Evolutionary conservation across 768 basidiomycete genomes (phyloP), one percentile per base, ranked within the genome.

Genomic region (Mycena chlorophos): DNA sequence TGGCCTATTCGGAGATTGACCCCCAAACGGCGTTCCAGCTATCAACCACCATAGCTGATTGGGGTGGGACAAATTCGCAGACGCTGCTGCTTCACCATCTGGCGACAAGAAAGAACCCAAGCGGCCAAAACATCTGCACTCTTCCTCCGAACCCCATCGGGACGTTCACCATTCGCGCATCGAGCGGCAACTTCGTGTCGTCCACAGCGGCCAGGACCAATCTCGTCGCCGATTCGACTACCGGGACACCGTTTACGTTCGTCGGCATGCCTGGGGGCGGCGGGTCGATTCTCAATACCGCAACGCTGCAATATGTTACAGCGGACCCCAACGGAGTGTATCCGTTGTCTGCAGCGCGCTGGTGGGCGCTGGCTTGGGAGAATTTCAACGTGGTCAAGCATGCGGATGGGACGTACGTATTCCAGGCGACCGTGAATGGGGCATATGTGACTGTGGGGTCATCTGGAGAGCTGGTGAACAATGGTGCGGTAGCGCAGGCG

Each of bases 61-160:
- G 72, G 72, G 72, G 72, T 17, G 60, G 65, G 2, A 71, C 71
- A 5, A 73, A 70, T 42, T 67, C 69, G 2, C 69, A 66, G 51
- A 68, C 67, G 43, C 69, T 68, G 50, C 67, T 70, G 22, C 39
- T 69, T 14, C 71, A 73, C 53, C 71, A 68, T 55, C 53, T 73
- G 38, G 62, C 71, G 39, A 73, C 72, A 38, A 69, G 72, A 34
- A 56, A 65, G 34, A 68, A 68, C 22, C 48, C 68, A 10, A 58
- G 58, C 29, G 67, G 69, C 12, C 62, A 49, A 0, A 54, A 47
- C 22, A 61, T 72, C 50, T 73, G 71, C 55, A 62, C 56, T n/a
- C 49, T 51, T 3, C 53, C 61, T 1, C 49, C 61, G 1, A 71
- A 71, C 51, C 71, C 71, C 17, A 49, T 62, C 10, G 71, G 71